Percentiles rank a stretch among this genome's conserved stretches.
Evolutionary conservation across 495 filamentous ascomycete genomes (phyloP).

Genomic region (Talaromyces ruber): DNA sequence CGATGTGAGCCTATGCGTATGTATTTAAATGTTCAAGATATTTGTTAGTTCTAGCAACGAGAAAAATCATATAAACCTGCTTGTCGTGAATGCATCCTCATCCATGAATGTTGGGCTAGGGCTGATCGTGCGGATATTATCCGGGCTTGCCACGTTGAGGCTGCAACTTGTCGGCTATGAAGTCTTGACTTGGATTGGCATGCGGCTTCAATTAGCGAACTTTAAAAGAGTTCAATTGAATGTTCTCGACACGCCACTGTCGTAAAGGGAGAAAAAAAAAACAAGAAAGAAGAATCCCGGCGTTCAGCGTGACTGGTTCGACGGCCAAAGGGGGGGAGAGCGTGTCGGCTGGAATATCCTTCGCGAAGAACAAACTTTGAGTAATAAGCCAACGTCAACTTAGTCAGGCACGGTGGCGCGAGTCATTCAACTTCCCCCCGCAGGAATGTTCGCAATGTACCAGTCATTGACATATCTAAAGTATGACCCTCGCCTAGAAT

Average conservation of each 20-base stretch:
- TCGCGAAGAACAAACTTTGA: background rate
- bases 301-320: background rate
- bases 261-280: background rate
- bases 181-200: background rate
- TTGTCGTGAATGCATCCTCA: no score
- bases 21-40: background rate
- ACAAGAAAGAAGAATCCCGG: background rate
- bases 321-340: background rate
- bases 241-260: background rate
- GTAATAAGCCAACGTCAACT: background rate
- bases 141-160: background rate
- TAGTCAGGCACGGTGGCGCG: background rate
- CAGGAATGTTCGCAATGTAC: background rate
- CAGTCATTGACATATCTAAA: background rate
- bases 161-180: background rate
- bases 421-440: background rate
- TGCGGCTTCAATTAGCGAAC: background rate
- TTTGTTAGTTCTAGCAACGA: background rate
- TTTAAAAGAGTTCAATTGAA: background rate
- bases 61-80: background rate
- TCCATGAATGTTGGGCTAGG: background rate
- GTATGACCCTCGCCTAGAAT: background rate
- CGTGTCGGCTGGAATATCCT: background rate
- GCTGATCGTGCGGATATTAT: background rate
- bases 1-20: background rate